Percentiles rank a stretch among this genome's conserved stretches.
Conservation (phyloP, 768 basidiomycete species). For the Naganishia vishniacii region DNA sequence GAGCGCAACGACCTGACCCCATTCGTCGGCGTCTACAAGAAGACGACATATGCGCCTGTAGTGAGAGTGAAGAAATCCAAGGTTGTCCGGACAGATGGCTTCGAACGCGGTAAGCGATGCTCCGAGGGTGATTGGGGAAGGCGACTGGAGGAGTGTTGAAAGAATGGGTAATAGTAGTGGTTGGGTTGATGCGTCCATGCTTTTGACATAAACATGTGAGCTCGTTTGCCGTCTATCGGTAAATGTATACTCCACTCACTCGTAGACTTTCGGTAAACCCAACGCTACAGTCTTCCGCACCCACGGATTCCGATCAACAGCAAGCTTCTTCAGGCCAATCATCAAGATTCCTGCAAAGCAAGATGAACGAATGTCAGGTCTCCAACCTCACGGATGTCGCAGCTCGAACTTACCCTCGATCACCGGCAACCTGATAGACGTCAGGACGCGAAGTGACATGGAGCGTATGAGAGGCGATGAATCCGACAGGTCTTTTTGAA, state of each 20-base stretch:
- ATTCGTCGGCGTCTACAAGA: slow-evolving; percentile 89
- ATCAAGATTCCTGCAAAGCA: slow-evolving; percentile 42
- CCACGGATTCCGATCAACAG: slow-evolving; percentile 84
- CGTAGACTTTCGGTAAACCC: slow-evolving; percentile 78
- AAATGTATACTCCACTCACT: slow-evolving; percentile 52
- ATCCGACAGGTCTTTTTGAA: slow-evolving; percentile 92
- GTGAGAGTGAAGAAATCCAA: slow-evolving; percentile 82
- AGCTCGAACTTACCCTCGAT: slow-evolving; percentile 52
- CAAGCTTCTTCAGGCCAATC: slow-evolving; percentile 85
- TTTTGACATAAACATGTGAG: slow-evolving; percentile 42
- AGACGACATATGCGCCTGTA: slow-evolving; percentile 76
- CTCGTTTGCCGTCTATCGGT: not conserved
- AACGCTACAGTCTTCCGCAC: slow-evolving; percentile 88
- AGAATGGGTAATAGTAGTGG: slow-evolving; percentile 55
- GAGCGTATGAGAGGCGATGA: slow-evolving; percentile 88
- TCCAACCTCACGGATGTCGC: not conserved
- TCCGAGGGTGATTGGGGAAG: slow-evolving; percentile 81
- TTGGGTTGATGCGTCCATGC: slow-evolving; percentile 68
- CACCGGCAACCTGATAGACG: slow-evolving; percentile 83
- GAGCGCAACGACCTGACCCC: slow-evolving; percentile 82
- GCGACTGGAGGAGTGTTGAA: slow-evolving; percentile 55
- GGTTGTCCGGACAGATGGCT: slow-evolving; percentile 73
- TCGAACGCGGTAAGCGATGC: slow-evolving; percentile 79
- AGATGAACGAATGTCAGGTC: not conserved
- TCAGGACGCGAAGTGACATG: slow-evolving; percentile 88